Base-by-base conservation (phyloP, 176 grass and related monocot genomes). In the Triticum dicoccoides region DNA sequence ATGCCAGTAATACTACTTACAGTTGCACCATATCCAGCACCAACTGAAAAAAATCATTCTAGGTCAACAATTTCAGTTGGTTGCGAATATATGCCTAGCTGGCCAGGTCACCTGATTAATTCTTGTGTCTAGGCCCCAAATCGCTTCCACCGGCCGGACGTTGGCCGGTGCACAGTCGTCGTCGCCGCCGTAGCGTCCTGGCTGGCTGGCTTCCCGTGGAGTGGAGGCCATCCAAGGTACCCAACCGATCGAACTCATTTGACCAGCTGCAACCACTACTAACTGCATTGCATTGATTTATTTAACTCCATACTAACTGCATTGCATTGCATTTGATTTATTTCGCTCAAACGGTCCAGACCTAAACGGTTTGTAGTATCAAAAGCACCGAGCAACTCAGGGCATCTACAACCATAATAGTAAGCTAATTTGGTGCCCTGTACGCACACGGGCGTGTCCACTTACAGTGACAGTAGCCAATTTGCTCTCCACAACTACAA, bases 41-140 rank as follows among this genome's bases (percentile, higher is more conserved):
- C 78, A 87, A 58, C 85, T 3, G 45, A 27, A 83, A 20, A 32
- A 59, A 58, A 35, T 30, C 69, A 25, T 73, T 83, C 74, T 30
- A 65, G 74, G 80, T 51, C 85, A 87, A 32, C 75, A 87, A 62
- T 75, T 67, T 79, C 37, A 18, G 68, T 91, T 80, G 67, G 85
- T 61, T 80, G 5, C n/a, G 68, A 25, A 54, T 80, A 66, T 83
- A 87, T 68, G 49, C 76, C 69, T 49, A 67, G 61, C 80, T 80
- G 67, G 89, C 76, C 51, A 61, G 20, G 72, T 47, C 72, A 65
- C 70, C 70, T 77, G 88, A 62, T 47, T 51, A 51, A 14, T 3
- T 5, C 6, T 13, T 29, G 23, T 15, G 18, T 51, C 15, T 44
- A 24, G 58, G 11, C 25, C 41, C 58, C 54, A 35, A 64, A 74